A percentile compares a stretch with the other conserved stretches of the same genome.
phyloP scores from a whole-genome alignment of 2,329 filamentous ascomycete species.

The Xylaria sp. region DNA sequence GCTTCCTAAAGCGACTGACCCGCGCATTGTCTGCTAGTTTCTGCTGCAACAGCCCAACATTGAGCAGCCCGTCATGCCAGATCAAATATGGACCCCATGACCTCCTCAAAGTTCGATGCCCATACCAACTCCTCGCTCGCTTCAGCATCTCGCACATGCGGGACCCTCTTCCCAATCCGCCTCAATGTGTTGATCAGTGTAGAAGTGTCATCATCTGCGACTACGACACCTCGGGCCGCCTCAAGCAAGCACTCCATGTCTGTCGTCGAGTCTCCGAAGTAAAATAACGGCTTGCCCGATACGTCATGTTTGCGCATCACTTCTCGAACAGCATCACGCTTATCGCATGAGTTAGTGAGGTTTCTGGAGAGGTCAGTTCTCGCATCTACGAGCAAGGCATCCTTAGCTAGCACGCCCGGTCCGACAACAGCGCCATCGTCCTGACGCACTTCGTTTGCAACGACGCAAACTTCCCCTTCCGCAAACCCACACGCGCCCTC shows the following conservation, averaged over 20 bases:
- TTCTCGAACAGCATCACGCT: constrained; percentile 49
- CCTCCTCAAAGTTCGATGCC: constrained; percentile 41
- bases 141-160: constrained; percentile 33
- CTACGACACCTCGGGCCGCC: constrained; percentile 50
- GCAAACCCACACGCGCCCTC: constrained; percentile 47
- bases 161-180: constrained; percentile 42
- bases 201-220: constrained; percentile 48
- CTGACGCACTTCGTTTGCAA: constrained; percentile 50
- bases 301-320: constrained; percentile 34
- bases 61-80: neutral
- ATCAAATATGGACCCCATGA: constrained; percentile 29
- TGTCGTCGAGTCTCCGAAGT: constrained; percentile 63
- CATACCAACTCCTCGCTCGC: constrained; percentile 38
- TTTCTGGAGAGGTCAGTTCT: constrained; percentile 26
- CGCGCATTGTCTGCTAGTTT: neutral
- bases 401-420: constrained; percentile 40
- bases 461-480: constrained; percentile 42
- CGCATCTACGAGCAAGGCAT: neutral
- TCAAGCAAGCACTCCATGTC: constrained; percentile 60
- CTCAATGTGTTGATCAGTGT: constrained; percentile 37
- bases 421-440: constrained; percentile 50
- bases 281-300: constrained; percentile 45
- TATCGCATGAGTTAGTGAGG: constrained; percentile 52
- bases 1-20: neutral
- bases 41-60: neutral